Conservation (phyloP, 106 monocot species). For the Ottelia alismoides region DNA sequence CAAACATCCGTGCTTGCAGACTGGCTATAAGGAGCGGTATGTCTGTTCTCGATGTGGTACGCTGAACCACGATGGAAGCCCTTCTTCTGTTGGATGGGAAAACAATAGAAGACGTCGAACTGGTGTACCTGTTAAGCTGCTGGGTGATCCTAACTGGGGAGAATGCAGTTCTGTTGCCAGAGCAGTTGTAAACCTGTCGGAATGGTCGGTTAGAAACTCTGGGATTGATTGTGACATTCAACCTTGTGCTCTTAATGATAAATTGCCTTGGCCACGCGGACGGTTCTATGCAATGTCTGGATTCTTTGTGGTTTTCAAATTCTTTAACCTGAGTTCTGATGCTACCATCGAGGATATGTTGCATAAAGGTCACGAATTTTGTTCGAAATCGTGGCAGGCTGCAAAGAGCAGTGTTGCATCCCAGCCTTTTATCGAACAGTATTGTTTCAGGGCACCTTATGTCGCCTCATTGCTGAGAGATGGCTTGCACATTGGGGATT, state of each 20-base stretch:
- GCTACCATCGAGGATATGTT: constrained; percentile 50
- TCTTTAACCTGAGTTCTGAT: constrained; percentile 76
- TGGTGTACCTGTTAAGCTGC: constrained; percentile 32
- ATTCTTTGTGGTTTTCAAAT: constrained; percentile 84
- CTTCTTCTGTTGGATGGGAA: constrained; percentile 18
- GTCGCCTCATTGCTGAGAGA: constrained; percentile 68
- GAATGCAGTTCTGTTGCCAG: constrained; percentile 76
- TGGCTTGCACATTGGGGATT: constrained; percentile 70
- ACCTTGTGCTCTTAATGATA: constrained; percentile 68
- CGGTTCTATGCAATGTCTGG: constrained; percentile 89
- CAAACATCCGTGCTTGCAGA: constrained; percentile 77
- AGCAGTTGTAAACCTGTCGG: constrained; percentile 59
- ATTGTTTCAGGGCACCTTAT: constrained; percentile 93
- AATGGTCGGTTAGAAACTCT: constrained; percentile 39
- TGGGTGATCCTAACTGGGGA: constrained; percentile 67
- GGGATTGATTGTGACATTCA: constrained; percentile 53
- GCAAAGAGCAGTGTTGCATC: constrained; percentile 75
- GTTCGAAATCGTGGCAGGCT: constrained; percentile 60
- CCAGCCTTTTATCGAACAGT: constrained; percentile 94
- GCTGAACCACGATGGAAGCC: constrained; percentile 40
- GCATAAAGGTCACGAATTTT: constrained; percentile 54
- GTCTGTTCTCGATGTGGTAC: constrained; percentile 57
- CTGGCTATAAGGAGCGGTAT: constrained; percentile 68
- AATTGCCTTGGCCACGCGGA: constrained; percentile 53
- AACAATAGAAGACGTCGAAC: constrained; percentile 12